phyloP scores from a whole-genome alignment of 768 basidiomycete genomes.

The Russula sp. region DNA sequence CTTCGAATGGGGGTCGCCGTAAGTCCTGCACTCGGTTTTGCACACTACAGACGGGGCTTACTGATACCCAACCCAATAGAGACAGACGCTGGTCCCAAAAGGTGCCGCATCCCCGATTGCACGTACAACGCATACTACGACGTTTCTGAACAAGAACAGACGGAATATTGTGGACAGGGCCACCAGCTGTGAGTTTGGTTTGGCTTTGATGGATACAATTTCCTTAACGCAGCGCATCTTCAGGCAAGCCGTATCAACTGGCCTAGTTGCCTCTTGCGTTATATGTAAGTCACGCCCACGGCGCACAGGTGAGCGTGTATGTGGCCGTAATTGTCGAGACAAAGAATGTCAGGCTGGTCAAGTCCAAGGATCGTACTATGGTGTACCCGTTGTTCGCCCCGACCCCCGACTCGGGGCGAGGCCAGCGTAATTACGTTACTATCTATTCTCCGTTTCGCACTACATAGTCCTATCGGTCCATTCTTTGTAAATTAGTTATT shows the following conservation, averaged over 20 bases:
- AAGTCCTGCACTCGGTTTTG: neutral
- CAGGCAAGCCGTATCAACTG: slow-evolving; percentile 20
- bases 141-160: slow-evolving; percentile 19
- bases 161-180: slow-evolving; percentile 24
- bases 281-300: slow-evolving; percentile 17
- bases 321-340: slow-evolving; percentile 12
- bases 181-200: slow-evolving; percentile 19
- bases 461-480: no score
- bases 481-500: neutral
- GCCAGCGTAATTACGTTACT: neutral
- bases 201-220: neutral
- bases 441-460: neutral
- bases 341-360: neutral
- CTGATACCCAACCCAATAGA: neutral
- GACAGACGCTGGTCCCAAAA: neutral
- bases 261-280: slow-evolving; percentile 13
- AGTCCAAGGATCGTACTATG: slow-evolving; percentile 9
- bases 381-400: slow-evolving; percentile 4
- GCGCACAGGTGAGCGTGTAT: slow-evolving; percentile 15
- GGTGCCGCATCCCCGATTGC: slow-evolving; percentile 16
- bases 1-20: neutral
- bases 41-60: neutral
- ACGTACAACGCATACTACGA: slow-evolving; percentile 16
- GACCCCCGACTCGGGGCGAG: slow-evolving; percentile 2
- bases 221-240: neutral